Evolutionary conservation across 106 monocot genomes (phyloP).

Genomic region (Alisma plantagoaquatica): DNA sequence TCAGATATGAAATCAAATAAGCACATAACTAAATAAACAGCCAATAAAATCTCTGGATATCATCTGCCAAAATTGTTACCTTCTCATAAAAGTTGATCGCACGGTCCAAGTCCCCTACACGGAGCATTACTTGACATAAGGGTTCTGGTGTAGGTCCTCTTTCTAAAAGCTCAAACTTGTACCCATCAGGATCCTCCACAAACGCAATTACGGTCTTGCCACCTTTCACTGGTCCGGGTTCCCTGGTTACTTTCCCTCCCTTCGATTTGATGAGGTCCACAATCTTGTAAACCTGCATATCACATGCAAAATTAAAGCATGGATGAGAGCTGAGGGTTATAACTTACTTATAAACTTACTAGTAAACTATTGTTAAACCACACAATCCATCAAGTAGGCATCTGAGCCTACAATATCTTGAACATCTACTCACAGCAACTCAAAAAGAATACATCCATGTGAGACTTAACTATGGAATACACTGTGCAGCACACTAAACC

Average conservation of each 20-base stretch:
- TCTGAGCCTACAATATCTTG: no score
- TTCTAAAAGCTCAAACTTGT: slow-evolving; percentile 85
- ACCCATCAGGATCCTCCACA: slow-evolving; percentile 87
- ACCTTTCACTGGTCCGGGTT: slow-evolving; percentile 79
- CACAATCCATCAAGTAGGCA: no score
- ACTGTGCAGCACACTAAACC: no score
- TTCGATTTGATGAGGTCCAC: slow-evolving; percentile 84
- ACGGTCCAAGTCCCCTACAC: slow-evolving; percentile 72
- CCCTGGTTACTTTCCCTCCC: slow-evolving; percentile 81
- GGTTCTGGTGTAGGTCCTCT: slow-evolving; percentile 73
- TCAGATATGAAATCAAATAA: neutral
- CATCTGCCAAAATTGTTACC: no score
- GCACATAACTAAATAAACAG: neutral
- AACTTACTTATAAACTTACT: no score
- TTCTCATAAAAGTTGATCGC: slow-evolving; percentile 75
- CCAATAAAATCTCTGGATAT: neutral
- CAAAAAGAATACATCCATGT: no score
- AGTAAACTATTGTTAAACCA: no score
- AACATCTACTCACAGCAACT: no score
- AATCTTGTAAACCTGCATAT: slow-evolving; percentile 53
- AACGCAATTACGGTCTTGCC: slow-evolving; percentile 77
- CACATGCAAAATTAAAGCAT: no score
- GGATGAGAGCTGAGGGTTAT: no score
- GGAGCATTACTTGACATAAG: slow-evolving; percentile 91
- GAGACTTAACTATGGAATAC: no score